These are phyloP conservation scores for Platismatia glauca DNA, from an alignment of 495 filamentous ascomycete species.

Conservation along the genomic window DNA sequence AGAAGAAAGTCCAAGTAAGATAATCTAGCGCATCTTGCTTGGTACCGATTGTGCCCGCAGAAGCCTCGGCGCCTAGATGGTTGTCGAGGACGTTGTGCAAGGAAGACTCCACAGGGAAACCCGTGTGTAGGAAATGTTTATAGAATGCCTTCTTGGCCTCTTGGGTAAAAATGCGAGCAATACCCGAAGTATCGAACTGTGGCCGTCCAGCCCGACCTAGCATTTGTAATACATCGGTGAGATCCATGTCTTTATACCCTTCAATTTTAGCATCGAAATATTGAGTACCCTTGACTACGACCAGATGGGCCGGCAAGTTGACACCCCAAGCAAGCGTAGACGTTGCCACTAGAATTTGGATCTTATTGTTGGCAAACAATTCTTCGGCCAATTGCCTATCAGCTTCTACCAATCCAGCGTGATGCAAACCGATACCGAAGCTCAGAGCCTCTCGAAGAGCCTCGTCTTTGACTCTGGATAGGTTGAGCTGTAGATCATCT, in stretches of 20 bases:
- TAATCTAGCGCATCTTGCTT: constrained; percentile 98
- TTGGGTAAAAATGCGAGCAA: constrained; percentile 94
- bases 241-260: constrained; percentile 97
- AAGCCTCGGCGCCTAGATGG: constrained; percentile 92
- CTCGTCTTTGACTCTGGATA: constrained; percentile 82
- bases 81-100: constrained; percentile 95
- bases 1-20: constrained; percentile 99
- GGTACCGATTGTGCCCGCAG: constrained; percentile 79
- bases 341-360: constrained; percentile 93
- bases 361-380: constrained; percentile 94
- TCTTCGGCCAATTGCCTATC: constrained; percentile 88
- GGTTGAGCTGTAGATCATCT: constrained; percentile 78
- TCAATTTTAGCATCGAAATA: constrained; percentile 98
- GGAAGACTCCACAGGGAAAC: constrained; percentile 94
- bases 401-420: constrained; percentile 91
- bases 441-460: constrained; percentile 82
- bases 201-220: constrained; percentile 89
- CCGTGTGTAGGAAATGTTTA: constrained; percentile 97
- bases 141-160: constrained; percentile 99
- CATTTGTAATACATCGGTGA: constrained; percentile 98
- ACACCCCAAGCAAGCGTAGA: constrained; percentile 97
- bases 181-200: constrained; percentile 91
- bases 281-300: constrained; percentile 97
- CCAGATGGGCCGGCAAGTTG: constrained; percentile 92
- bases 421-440: constrained; percentile 95